These are phyloP conservation scores for Diaporthe helianthi DNA, from an alignment of 2,329 filamentous ascomycete species.

Conservation along the genomic window DNA sequence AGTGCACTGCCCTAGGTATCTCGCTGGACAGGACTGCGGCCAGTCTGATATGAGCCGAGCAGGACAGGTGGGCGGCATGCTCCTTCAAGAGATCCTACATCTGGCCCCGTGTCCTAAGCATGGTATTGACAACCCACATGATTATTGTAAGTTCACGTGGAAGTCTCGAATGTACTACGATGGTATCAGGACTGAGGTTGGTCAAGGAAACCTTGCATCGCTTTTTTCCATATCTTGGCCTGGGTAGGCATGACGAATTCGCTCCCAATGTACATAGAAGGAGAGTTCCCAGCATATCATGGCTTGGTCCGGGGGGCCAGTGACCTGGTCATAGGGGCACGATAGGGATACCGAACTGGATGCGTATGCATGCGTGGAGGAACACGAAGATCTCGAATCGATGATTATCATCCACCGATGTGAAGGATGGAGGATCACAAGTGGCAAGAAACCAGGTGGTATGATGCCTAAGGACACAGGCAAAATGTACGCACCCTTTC, in stretches of 20 bases:
- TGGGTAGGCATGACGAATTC: neutral
- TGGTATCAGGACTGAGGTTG: neutral
- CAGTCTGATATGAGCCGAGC: constrained; percentile 19
- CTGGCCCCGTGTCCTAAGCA: neutral
- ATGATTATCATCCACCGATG: neutral
- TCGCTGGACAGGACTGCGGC: constrained; percentile 16
- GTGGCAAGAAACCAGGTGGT: neutral
- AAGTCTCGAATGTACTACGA: neutral
- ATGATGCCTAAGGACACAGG: neutral
- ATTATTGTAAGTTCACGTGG: constrained; percentile 23
- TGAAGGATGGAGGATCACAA: neutral
- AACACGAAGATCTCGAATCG: neutral
- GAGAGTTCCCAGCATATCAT: neutral
- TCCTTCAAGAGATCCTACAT: constrained; percentile 16
- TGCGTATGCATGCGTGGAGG: neutral
- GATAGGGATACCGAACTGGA: neutral
- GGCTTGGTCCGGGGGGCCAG: neutral
- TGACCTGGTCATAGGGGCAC: neutral
- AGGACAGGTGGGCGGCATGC: constrained; percentile 24
- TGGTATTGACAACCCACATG: constrained; percentile 21
- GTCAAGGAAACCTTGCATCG: neutral
- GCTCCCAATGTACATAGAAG: neutral
- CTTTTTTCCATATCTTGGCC: neutral
- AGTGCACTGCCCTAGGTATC: neutral
- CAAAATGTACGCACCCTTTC: neutral